Evolutionary conservation across 257 asterid species (phyloP).

Genomic region (Plantago major): DNA sequence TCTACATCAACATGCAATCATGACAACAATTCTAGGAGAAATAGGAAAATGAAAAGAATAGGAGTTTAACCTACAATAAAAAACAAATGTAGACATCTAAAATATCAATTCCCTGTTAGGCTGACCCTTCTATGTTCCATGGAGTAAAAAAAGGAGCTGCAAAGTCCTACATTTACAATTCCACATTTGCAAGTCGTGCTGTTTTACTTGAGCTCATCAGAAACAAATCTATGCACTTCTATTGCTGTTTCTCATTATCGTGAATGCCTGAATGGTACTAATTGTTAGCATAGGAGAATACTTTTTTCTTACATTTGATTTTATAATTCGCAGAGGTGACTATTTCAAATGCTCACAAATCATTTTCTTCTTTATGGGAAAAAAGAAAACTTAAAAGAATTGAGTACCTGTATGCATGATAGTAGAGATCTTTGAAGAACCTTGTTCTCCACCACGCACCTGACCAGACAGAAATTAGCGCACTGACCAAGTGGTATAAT

Average conservation of each 20-base stretch:
- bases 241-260: neutral
- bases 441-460: constrained; percentile 99
- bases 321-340: constrained; percentile 1
- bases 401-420: constrained; percentile 69
- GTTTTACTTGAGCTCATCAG: constrained; percentile 1
- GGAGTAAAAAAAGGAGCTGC: neutral
- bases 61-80: neutral
- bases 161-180: no score
- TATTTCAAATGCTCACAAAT: constrained; percentile 4
- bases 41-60: neutral
- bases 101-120: neutral
- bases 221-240: neutral
- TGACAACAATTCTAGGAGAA: constrained; percentile 3
- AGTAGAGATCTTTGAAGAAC: constrained; percentile 80
- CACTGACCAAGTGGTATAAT: constrained; percentile 17
- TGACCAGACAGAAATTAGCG: constrained; percentile 32
- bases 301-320: neutral
- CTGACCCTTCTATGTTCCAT: neutral
- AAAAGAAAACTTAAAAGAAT: constrained; percentile 15
- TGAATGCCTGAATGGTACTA: no score
- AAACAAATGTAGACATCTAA: neutral
- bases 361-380: constrained; percentile 6
- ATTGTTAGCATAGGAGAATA: neutral
- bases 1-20: neutral
- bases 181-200: neutral